Evolutionary conservation across 345 rosid genomes (phyloP).

Genomic region (Heritiera fomes): DNA sequence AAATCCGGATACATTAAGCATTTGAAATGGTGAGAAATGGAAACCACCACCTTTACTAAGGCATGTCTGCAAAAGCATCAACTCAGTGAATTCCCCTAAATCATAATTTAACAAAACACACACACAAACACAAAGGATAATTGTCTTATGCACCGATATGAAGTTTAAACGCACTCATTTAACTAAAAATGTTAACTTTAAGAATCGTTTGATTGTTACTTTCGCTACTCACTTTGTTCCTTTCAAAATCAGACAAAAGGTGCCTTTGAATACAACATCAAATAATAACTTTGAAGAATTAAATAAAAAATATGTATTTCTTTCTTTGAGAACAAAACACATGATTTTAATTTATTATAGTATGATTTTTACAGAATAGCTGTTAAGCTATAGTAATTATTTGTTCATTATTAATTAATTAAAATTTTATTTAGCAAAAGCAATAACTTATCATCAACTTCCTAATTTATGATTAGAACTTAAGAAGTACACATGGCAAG

Average conservation of each 20-base stretch:
- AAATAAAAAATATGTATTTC: too few relatives aligned
- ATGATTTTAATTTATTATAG: too few relatives aligned
- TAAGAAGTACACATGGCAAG: not conserved
- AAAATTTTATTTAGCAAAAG: not conserved
- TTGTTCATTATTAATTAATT: not conserved
- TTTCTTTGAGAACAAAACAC: too few relatives aligned
- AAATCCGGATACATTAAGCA: conserved; percentile 59
- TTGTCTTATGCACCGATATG: too few relatives aligned
- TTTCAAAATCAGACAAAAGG: too few relatives aligned
- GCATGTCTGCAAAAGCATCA: conserved; percentile 65
- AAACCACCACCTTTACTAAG: conserved; percentile 69
- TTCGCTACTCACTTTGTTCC: not conserved
- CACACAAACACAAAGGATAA: not conserved
- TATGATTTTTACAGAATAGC: not conserved
- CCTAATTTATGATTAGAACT: not conserved
- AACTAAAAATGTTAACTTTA: too few relatives aligned
- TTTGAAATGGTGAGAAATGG: conserved; percentile 68
- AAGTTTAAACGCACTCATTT: too few relatives aligned
- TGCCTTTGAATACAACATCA: too few relatives aligned
- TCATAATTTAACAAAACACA: not conserved
- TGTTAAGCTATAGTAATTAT: not conserved
- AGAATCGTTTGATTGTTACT: too few relatives aligned
- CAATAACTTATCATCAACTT: not conserved
- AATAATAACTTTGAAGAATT: too few relatives aligned
- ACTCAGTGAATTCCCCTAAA: not conserved